phyloP scores from a whole-genome alignment of 371 early-diverging fungal species.

The Phascolomyces articulosus region DNA sequence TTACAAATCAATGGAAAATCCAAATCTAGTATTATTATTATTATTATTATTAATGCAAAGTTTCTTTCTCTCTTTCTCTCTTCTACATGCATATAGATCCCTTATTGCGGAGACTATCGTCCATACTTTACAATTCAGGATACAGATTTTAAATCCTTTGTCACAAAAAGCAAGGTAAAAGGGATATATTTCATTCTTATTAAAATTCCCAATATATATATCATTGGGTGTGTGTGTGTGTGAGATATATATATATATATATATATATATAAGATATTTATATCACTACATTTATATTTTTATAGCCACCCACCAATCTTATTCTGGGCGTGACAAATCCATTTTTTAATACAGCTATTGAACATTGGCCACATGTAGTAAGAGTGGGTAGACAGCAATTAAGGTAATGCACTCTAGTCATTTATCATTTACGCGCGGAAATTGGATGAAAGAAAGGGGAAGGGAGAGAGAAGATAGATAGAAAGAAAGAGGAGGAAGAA shows the following conservation, averaged over 20 bases:
- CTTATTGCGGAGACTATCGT: conserved; percentile 94
- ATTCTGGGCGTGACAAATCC: conserved; percentile 95
- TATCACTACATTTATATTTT: no score
- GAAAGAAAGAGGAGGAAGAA: background rate
- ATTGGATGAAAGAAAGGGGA: background rate
- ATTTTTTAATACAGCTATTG: conserved; percentile 86
- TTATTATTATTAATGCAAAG: no score
- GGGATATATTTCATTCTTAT: conserved; percentile 1
- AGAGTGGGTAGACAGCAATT: conserved; percentile 68
- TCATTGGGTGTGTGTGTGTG: no score
- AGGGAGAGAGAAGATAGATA: background rate
- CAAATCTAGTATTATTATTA: no score
- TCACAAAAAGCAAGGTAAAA: conserved; percentile 65
- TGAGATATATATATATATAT: no score
- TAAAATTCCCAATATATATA: background rate
- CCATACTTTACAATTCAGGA: conserved; percentile 98
- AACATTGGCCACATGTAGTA: conserved; percentile 92
- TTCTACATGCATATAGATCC: conserved; percentile 55
- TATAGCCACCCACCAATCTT: conserved; percentile 82
- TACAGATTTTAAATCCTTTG: conserved; percentile 82
- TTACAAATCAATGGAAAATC: no score
- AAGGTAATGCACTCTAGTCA: conserved; percentile 29
- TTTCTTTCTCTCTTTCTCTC: no score
- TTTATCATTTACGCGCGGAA: background rate
- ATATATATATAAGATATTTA: no score